Conservation (phyloP, 805 yeast species). For the Torulaspora quercuum region DNA sequence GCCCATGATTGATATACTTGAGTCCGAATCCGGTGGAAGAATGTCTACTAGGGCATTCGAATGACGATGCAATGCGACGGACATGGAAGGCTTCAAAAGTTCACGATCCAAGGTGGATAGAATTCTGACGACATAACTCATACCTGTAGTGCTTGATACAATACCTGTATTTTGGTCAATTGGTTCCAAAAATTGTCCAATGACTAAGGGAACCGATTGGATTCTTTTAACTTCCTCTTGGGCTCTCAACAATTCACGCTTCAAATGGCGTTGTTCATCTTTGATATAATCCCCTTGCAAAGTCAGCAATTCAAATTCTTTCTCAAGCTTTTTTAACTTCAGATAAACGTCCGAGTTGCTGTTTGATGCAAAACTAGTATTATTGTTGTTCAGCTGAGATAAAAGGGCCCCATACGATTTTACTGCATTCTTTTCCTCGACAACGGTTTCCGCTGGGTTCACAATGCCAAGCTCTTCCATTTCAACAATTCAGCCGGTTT, state of each 20-base stretch:
- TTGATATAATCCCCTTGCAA: conserved; percentile 96
- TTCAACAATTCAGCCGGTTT: no score
- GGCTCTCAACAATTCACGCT: conserved; percentile 90
- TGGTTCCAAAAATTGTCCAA: conserved; percentile 97
- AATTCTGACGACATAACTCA: conserved; percentile 93
- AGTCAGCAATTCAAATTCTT: conserved; percentile 76
- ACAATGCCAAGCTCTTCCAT: conserved; percentile 67
- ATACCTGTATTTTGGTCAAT: conserved; percentile 96
- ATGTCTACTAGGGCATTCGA: conserved; percentile 97
- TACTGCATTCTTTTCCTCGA: conserved; percentile 34
- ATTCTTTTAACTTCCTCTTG: conserved; percentile 98
- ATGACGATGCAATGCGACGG: conserved; percentile 97
- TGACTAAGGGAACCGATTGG: conserved; percentile 95
- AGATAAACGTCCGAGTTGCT: conserved; percentile 67
- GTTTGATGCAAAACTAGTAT: conserved; percentile 18
- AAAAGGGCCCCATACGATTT: conserved; percentile 35
- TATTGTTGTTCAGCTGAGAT: conserved; percentile 30
- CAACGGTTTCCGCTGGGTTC: conserved; percentile 32
- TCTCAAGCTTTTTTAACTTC: conserved; percentile 81
- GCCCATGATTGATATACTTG: conserved; percentile 90
- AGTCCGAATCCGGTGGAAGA: conserved; percentile 97
- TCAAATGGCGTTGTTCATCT: conserved; percentile 95
- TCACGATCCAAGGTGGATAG: conserved; percentile 93
- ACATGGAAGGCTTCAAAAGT: conserved; percentile 86
- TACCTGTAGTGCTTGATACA: conserved; percentile 95